Conservation (phyloP, 2,329 filamentous ascomycete species). For the Tolypocladium pustulatum region DNA sequence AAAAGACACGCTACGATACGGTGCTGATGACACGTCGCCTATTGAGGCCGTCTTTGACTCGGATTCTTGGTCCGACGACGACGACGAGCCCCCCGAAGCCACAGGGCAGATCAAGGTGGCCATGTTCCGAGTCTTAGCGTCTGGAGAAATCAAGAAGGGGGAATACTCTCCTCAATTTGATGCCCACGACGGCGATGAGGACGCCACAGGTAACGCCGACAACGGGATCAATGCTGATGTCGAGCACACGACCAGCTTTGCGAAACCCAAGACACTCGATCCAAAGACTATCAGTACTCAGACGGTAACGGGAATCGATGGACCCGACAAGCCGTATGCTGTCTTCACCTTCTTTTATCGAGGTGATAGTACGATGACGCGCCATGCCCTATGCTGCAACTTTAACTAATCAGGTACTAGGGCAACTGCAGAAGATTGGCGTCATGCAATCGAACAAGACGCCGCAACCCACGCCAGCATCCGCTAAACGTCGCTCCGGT, state of each 20-base stretch:
- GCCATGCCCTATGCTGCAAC: neutral
- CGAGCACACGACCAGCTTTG: constrained; percentile 96
- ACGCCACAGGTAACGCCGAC: constrained; percentile 40
- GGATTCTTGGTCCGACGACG: constrained; percentile 65
- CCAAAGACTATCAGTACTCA: constrained; percentile 97
- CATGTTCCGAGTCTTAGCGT: constrained; percentile 88
- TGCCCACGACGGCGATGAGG: constrained; percentile 88
- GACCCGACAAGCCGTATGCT: constrained; percentile 90
- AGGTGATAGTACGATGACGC: constrained; percentile 67
- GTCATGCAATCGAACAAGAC: constrained; percentile 63
- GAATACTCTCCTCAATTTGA: constrained; percentile 98
- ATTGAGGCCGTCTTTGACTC: constrained; percentile 60
- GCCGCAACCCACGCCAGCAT: constrained; percentile 47
- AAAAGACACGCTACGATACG: constrained; percentile 64
- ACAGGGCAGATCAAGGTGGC: constrained; percentile 97
- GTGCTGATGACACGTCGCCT: constrained; percentile 62
- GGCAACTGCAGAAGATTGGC: constrained; percentile 94
- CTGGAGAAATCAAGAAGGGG: constrained; percentile 93
- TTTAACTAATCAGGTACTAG: constrained; percentile 32
- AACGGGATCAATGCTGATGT: constrained; percentile 66
- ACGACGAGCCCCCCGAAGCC: constrained; percentile 86
- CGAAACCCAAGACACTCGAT: constrained; percentile 90
- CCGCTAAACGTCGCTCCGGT: constrained; percentile 67
- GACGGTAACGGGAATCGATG: constrained; percentile 96
- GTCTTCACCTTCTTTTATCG: constrained; percentile 97